Base-by-base conservation (phyloP, 169 alveolate species). In the Plasmodium gallinaceum region DNA sequence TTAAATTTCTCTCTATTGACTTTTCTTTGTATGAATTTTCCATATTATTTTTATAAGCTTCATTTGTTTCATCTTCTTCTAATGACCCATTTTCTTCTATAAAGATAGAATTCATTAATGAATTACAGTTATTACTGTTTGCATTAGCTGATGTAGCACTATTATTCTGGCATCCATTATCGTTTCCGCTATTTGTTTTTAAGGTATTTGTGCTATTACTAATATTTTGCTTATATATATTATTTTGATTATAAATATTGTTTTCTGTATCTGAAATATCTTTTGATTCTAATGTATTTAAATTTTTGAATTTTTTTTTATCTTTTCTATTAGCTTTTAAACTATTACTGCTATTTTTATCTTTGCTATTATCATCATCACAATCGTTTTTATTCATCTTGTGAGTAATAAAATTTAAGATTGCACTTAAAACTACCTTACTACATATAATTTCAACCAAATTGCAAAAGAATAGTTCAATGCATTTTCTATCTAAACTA, bases 401-500 rank as follows among this genome's bases (percentile, higher is more conserved):
- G 61, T 51, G 45, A 2, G 89, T 58, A 20, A 65, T 68, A 64
- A 78, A 78, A 65, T 64, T 78, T 12, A 78, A 46, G 37, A 78
- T 64, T 26, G 89, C 43, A 26, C 37, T 46, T 32, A 60, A 20
- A 46, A 83, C 42, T 46, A 83, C 57, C 18, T 83, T 73, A 42
- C 73, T 83, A 18, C 86, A 69, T 70, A 83, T 83, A 37, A 83
- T 83, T 48, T 83, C 91, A 16, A 83, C 91, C 71, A 83, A 69
- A 57, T 70, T 83, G 48, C 91, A 83, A 39, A 83, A 83, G 39
- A 83, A 70, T 46, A 70, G 24, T 61, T 83, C 91, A 12, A 83
- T 18, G 39, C 91, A 83, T 69, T 83, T 70, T 42, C 68, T 83
- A 61, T 83, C 91, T 58, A 83, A 43, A 83, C 64, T 42, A 32